Evolutionary conservation across 2,329 filamentous ascomycete species (phyloP).

Genomic region (Biscogniauxia mediterranea): DNA sequence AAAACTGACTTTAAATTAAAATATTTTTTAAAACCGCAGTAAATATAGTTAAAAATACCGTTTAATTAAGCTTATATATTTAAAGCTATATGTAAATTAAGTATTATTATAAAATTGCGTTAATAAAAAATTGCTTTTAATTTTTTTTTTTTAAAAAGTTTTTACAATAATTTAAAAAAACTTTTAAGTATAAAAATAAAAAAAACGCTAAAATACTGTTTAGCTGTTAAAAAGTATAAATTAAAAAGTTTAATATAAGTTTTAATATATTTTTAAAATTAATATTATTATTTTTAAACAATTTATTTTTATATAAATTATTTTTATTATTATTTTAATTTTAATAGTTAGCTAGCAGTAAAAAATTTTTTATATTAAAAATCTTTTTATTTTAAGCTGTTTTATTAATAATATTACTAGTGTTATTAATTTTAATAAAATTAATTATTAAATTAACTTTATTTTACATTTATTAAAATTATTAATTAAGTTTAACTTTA

Average conservation of each 20-base stretch:
- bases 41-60: too few species aligned
- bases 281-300: background rate
- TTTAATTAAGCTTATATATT: background rate
- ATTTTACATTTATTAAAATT: background rate
- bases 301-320: background rate
- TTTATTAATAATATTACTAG: background rate
- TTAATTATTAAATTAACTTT: background rate
- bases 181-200: background rate
- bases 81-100: constrained; percentile 6
- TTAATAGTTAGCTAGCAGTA: background rate
- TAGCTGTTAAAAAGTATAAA: too few species aligned
- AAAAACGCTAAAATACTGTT: background rate
- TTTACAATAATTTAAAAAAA: constrained; percentile 2
- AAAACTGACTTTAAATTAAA: background rate
- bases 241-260: background rate
- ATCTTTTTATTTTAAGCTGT: background rate
- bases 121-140: constrained; percentile 3
- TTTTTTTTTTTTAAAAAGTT: background rate
- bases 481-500: background rate
- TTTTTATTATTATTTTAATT: background rate
- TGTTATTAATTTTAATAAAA: background rate
- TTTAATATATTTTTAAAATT: background rate
- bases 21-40: constrained; percentile 4
- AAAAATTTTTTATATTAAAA: background rate
- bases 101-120: constrained; percentile 2